Percentiles rank a stretch among this genome's conserved stretches.
Evolutionary conservation across 257 asterid genomes (phyloP).

Genomic region (Forsythia suspensa): DNA sequence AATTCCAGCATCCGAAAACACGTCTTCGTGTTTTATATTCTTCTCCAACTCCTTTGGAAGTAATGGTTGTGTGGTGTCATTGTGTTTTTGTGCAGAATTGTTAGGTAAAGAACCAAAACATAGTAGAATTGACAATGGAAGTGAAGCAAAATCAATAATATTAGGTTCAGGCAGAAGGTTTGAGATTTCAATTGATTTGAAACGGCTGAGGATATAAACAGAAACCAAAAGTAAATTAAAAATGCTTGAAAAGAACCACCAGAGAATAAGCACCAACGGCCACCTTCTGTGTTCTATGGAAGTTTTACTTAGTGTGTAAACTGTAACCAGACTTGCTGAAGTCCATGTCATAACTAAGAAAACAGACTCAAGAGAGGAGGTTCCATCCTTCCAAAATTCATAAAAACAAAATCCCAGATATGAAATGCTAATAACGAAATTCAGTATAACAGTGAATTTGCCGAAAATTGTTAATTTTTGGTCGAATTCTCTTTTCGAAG

Average conservation of each 20-base stretch:
- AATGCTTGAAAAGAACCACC: constrained; percentile 64
- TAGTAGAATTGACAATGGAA: constrained; percentile 51
- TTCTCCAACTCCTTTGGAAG: constrained; percentile 31
- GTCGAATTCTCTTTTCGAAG: constrained; percentile 7
- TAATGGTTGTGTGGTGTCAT: constrained; percentile 43
- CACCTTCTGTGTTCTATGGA: constrained; percentile 33
- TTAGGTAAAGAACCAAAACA: constrained; percentile 36
- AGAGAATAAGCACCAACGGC: constrained; percentile 62
- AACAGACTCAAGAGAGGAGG: constrained; percentile 24
- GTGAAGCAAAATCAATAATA: constrained; percentile 46
- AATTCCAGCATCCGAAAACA: constrained; percentile 61
- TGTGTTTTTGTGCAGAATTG: constrained; percentile 17
- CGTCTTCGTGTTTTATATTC: constrained; percentile 20
- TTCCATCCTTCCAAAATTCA: constrained; percentile 35
- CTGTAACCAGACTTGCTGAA: constrained; percentile 40
- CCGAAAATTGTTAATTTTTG: constrained; percentile 24
- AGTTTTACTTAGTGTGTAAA: constrained; percentile 33
- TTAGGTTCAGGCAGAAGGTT: constrained; percentile 34
- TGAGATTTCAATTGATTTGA: constrained; percentile 27
- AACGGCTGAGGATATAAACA: constrained; percentile 31
- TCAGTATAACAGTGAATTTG: constrained; percentile 47
- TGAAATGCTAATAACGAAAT: constrained; percentile 32
- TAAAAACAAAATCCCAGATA: constrained; percentile 45
- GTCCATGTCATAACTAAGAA: constrained; percentile 53
- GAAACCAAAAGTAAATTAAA: constrained; percentile 29